Base-by-base conservation (phyloP, 306 rosid genomes). In the Medicago truncatula region DNA sequence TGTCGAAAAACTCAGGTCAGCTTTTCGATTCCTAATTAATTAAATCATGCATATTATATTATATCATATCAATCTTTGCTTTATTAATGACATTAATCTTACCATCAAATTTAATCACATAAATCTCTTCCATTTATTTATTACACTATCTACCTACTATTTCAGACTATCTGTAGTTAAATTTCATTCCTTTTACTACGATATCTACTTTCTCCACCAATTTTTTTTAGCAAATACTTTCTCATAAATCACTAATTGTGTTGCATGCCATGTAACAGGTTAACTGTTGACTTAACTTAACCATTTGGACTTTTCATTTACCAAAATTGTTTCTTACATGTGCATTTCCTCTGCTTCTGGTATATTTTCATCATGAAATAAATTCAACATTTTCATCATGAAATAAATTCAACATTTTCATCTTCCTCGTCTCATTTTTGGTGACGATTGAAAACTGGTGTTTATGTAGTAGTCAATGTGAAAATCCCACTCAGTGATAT, bases 1-100 rank as follows among this genome's bases (percentile, higher is more conserved):
- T 0, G 88, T 86, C 58, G 97, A 95, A 66, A 95, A 95, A 79
- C 92, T 95, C 82, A 95, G 99, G 99, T 28, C 31, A 3, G 31
- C 31, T 28, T 28, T 25, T 21, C 2, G 23, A 21, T 21, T 21
- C 23, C 23, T 21, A 21, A 21, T 21, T 21, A 21, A 21, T 21
- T 21, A 1, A 28, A 28, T 28, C 0, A 28, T 28, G 34, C 34
- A 28, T 28, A 28, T 28, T 28, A 28, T 28, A 0, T 20, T 3
- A 28, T 28, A 28, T 28, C 2, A 28, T 28, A 0, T 20, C 63
- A 20, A 34, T 16, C 75, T 77, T 59, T 67, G 8, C 60, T 62
- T 73, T 72, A 67, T 67, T 67, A 46, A 67, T 67, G 21, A 14
- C 60, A 20, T 8, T 64, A 52, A 20, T 75, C 63, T 50, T 74